Evolutionary conservation across 208 protist species (phyloP), one percentile per base, ranked within the genome.

Genomic region (Willaertia magna): DNA sequence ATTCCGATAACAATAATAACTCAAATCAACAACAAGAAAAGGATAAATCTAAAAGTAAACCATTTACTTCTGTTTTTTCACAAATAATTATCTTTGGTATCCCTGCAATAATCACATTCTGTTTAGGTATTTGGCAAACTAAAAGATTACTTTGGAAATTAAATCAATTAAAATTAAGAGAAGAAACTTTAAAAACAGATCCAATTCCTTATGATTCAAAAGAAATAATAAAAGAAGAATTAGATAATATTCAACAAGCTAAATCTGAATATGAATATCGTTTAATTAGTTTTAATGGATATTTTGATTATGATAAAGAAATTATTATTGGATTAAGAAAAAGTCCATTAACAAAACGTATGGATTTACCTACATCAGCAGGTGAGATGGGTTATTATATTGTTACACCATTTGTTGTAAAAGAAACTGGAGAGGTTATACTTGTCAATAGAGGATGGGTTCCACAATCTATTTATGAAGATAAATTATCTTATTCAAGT

Each of bases 361-460:
- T 46, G 34, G 40, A 46, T 42, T 4, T 46, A 16, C 74, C 74
- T 2, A 46, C 74, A 18, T 22, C 16, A 30, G 34, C 30, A 9
- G 74, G 40, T 44, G 40, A 78, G 16, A 78, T 46, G 40, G 74
- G 74, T 4, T 78, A 30, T 26, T 78, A 39, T 46, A 78, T 78
- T 44, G 20, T 78, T 14, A 78, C 74, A 46, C 74, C 74, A 26
- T 78, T 78, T 78, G 42, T 78, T 44, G 18, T 22, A 11, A 67
- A 67, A 30, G 22, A 67, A 34, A 78, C 42, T 3, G 30, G 74
- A 30, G 74, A 47, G 20, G 16, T 46, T 42, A 39, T 78, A 40
- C 42, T 78, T 12, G 74, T 78, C 9, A 78, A 78, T 78, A 78
- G 74, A 78, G 74, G 74, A 30, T 78, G 74, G 74, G 74, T 78